A percentile compares a stretch with the other conserved stretches of the same genome.
phyloP scores from a whole-genome alignment of 2,329 filamentous ascomycete species.

The Pestalotiopsis fici region DNA sequence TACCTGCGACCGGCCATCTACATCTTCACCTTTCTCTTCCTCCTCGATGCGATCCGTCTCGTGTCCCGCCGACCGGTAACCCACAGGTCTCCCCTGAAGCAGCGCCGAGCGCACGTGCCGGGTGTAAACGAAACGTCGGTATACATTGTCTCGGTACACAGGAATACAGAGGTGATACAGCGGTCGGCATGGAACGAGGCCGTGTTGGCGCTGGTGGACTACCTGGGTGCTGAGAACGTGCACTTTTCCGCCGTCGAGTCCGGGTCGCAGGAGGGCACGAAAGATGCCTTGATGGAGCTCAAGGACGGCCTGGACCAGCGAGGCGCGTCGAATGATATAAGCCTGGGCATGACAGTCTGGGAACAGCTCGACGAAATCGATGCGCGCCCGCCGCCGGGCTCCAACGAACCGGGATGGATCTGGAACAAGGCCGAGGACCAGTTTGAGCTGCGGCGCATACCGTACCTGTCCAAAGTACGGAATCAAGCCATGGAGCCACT shows the following conservation, averaged over 20 bases:
- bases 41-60: conserved; percentile 33
- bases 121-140: conserved; percentile 38
- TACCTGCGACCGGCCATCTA: conserved; percentile 33
- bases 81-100: conserved; percentile 22
- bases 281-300: conserved; percentile 59
- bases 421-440: conserved; percentile 47
- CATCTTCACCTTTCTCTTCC: conserved; percentile 30
- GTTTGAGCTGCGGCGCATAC: conserved; percentile 64
- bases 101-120: not conserved
- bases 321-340: conserved; percentile 55
- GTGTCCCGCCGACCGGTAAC: conserved; percentile 30
- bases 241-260: conserved; percentile 68
- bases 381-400: conserved; percentile 31
- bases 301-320: conserved; percentile 51
- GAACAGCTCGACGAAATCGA: conserved; percentile 59
- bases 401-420: conserved; percentile 61
- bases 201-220: conserved; percentile 54
- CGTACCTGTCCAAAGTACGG: conserved; percentile 64
- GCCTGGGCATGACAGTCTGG: conserved; percentile 53
- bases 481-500: conserved; percentile 65
- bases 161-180: conserved; percentile 64
- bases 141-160: conserved; percentile 69
- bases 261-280: conserved; percentile 68
- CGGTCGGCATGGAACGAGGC: conserved; percentile 61
- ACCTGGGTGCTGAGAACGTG: conserved; percentile 62